Evolutionary conservation across 495 filamentous ascomycete species (phyloP).

Genomic region (Bombardia bombarda): DNA sequence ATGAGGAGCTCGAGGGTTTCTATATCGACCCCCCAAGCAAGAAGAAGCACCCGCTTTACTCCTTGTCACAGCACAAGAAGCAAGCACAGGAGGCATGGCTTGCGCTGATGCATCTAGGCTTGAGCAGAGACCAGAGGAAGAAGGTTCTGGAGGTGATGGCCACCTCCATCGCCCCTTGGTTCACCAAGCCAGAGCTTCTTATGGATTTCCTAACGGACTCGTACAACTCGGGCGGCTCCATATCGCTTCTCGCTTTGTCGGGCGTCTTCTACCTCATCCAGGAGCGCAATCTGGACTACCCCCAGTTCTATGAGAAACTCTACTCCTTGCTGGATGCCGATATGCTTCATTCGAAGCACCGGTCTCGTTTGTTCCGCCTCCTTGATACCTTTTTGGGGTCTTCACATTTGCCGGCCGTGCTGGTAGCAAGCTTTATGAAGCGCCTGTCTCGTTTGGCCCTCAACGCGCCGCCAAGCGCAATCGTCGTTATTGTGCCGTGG

Average conservation of each 20-base stretch:
- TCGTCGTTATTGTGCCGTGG: conserved; percentile 84
- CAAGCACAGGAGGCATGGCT: conserved; percentile 82
- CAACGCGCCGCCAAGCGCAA: conserved; percentile 75
- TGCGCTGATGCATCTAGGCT: conserved; percentile 57
- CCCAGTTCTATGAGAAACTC: conserved; percentile 85
- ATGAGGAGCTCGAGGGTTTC: conserved; percentile 59
- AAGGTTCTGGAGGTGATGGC: conserved; percentile 64
- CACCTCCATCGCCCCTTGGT: conserved; percentile 75
- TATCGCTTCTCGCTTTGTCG: conserved; percentile 78
- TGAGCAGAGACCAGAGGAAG: conserved; percentile 71
- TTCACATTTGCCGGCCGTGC: conserved; percentile 79
- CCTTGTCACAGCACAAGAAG: conserved; percentile 57
- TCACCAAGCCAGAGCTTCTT: conserved; percentile 74
- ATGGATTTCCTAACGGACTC: conserved; percentile 96
- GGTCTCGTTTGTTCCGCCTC: conserved; percentile 86
- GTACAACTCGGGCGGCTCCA: conserved; percentile 78
- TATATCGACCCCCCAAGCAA: conserved; percentile 46
- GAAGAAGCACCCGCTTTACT: conserved; percentile 43
- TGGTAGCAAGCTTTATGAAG: conserved; percentile 96
- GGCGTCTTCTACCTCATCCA: conserved; percentile 94
- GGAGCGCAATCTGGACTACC: conserved; percentile 91
- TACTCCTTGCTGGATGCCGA: conserved; percentile 83
- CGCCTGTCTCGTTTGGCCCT: conserved; percentile 73
- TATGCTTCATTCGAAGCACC: conserved; percentile 86
- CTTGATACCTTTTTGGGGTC: conserved; percentile 89